Evolutionary conservation across 306 rosid species (phyloP), one percentile per base, ranked within the genome.

Genomic region (Sindora glabra): DNA sequence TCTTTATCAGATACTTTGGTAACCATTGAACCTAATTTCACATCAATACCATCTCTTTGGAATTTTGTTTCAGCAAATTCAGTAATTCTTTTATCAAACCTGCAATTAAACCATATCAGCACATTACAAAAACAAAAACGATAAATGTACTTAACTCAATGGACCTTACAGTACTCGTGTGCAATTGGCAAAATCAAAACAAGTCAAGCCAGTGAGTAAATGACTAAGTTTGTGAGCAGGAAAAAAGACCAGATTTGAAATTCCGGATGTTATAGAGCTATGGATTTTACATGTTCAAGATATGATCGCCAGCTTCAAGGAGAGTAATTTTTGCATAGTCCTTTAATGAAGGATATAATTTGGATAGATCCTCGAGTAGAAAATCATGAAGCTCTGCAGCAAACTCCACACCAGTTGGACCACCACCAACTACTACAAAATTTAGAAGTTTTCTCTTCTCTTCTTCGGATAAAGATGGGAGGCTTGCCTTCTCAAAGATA

Each of bases 21-120:
- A 39, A 89, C 98, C 96, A 92, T 88, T 22, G 90, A 81, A 64
- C 98, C 96, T 21, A 95, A 86, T 62, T 73, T 88, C 69, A 92
- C 85, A 73, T 92, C 74, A 62, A 89, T 92, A 37, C 98, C 96
- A 14, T 86, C 89, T 69, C 96, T 83, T 26, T 51, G 39, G 54
- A 92, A 92, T 68, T 88, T 88, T 0, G 19, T 49, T 80, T 88
- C 96, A 65, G 96, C 98, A 72, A 92, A 92, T 41, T 82, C 82
- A n/a, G 98, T 88, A 37, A 88, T 92, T 79, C 96, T 88, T 79
- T 86, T 83, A 73, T 92, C 98, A 78, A 92, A 86, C 96, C 98
- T 88, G 58, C 33, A 74, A 65, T 32, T 11, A 18, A 21, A 34
- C 14, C 59, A 41, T 6, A 36, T 1, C 12, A 10, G 10, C 41